Conservation (phyloP, 1,284 basidiomycete species). For the Ustilago crameri region DNA sequence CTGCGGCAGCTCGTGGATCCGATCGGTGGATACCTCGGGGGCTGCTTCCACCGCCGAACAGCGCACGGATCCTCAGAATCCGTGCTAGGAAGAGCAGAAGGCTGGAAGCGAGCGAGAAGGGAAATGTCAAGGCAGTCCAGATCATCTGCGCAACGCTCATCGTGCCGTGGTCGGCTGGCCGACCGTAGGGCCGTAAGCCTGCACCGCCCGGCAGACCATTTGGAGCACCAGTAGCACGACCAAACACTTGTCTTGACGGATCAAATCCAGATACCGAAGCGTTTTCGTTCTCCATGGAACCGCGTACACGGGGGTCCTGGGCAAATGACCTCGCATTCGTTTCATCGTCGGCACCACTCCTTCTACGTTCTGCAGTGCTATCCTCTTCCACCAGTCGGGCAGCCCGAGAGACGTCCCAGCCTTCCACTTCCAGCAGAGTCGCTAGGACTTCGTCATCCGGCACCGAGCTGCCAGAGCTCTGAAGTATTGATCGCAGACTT, state of each 20-base stretch:
- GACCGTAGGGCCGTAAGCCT: conserved; percentile 28
- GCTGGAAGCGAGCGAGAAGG: conserved; percentile 45
- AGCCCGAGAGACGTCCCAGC: conserved; percentile 44
- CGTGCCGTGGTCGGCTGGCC: conserved; percentile 6
- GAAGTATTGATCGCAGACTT: conserved; percentile 31
- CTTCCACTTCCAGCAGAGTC: conserved; percentile 49
- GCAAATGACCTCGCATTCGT: conserved; percentile 45
- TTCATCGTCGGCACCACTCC: conserved; percentile 51
- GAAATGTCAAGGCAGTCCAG: conserved; percentile 48
- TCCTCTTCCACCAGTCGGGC: conserved; percentile 42
- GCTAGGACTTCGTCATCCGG: conserved; percentile 40
- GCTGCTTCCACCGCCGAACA: conserved; percentile 18
- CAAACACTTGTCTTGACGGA: not conserved
- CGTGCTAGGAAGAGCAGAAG: conserved; percentile 45
- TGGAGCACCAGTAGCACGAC: conserved; percentile 15
- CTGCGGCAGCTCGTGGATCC: conserved; percentile 40
- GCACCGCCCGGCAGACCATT: conserved; percentile 28
- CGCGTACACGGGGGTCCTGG: conserved; percentile 20
- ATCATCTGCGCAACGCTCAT: conserved; percentile 41
- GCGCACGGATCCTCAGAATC: conserved; percentile 25
- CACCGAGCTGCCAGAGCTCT: conserved; percentile 12
- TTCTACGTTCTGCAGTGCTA: conserved; percentile 37
- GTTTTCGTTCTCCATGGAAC: conserved; percentile 32
- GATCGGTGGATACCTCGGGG: conserved; percentile 4
- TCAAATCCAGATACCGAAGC: conserved; percentile 1